These are phyloP conservation scores for Aspergillus luchuensis DNA, from an alignment of 2,329 filamentous ascomycete genomes.

Conservation along the genomic window DNA sequence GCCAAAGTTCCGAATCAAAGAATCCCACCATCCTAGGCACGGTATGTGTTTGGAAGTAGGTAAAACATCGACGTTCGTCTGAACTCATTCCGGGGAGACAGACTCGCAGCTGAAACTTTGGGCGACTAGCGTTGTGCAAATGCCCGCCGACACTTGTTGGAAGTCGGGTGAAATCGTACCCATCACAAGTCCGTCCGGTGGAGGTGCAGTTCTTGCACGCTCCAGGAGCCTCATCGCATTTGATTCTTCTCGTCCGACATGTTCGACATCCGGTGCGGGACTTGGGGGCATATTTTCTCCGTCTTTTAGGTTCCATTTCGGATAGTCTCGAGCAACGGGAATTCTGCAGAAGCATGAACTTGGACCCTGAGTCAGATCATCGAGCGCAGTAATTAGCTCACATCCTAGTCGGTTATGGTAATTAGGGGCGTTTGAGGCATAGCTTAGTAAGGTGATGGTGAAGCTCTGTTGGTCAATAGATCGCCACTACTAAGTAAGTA, in stretches of 20 bases:
- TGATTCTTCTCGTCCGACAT: constrained; percentile 15
- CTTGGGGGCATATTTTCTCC: neutral
- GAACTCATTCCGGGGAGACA: constrained; percentile 10
- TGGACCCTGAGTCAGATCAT: neutral
- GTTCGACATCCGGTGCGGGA: constrained; percentile 14
- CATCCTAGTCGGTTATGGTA: neutral
- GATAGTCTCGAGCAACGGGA: neutral
- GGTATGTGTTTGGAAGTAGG: constrained; percentile 19
- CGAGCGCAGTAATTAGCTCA: neutral
- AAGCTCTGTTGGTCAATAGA: neutral
- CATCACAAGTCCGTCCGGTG: constrained; percentile 43
- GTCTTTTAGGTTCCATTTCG: neutral
- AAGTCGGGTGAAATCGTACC: constrained; percentile 30
- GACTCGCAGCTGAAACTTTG: neutral
- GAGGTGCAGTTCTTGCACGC: constrained; percentile 38
- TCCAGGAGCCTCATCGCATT: constrained; percentile 37
- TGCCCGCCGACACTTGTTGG: constrained; percentile 4
- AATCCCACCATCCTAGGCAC: constrained; percentile 18
- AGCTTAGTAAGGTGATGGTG: neutral
- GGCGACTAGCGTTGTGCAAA: neutral
- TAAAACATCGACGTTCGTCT: constrained; percentile 25
- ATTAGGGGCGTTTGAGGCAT: too few relatives aligned
- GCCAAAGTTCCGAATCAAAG: constrained; percentile 18
- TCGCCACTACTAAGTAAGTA: neutral
- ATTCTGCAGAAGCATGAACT: neutral